Conservation (phyloP, 2,329 filamentous ascomycete genomes). For the Arachnopeziza araneosa region DNA sequence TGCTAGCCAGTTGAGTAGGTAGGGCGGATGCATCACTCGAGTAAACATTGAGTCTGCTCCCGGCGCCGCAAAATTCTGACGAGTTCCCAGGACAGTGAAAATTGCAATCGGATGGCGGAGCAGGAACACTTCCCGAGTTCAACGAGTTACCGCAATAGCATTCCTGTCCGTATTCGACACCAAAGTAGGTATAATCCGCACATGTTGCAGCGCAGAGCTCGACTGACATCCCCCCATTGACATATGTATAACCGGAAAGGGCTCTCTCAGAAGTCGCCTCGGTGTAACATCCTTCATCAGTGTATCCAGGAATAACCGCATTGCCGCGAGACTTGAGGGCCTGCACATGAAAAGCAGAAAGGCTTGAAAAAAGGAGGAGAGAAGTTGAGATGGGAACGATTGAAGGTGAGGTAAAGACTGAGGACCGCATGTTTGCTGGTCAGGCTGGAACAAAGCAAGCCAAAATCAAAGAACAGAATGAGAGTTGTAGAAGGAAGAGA, state of each 20-base stretch:
- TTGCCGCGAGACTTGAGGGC: conserved; percentile 18
- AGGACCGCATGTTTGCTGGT: no score
- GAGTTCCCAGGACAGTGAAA: conserved; percentile 22
- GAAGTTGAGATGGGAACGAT: no score
- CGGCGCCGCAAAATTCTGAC: conserved; percentile 29
- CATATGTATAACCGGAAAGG: conserved; percentile 26
- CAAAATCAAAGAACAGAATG: no score
- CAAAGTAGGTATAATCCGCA: conserved; percentile 29
- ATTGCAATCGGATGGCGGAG: conserved; percentile 19
- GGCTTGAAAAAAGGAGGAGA: no score
- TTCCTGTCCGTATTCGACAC: conserved; percentile 34
- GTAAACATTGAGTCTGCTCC: conserved; percentile 4
- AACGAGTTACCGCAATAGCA: conserved; percentile 28
- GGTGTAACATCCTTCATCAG: conserved; percentile 33
- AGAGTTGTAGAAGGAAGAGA: no score
- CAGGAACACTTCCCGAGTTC: conserved; percentile 15
- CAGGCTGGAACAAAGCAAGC: no score
- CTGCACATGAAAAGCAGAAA: no score
- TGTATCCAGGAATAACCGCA: conserved; percentile 29
- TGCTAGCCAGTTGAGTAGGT: no score
- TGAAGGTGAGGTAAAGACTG: no score
- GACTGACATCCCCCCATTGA: conserved; percentile 28
- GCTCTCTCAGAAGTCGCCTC: conserved; percentile 27
- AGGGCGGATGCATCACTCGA: neutral
- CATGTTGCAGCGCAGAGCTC: conserved; percentile 30